These are phyloP conservation scores for Phialophora tarda DNA, from an alignment of 2,329 filamentous ascomycete species.

Conservation along the genomic window DNA sequence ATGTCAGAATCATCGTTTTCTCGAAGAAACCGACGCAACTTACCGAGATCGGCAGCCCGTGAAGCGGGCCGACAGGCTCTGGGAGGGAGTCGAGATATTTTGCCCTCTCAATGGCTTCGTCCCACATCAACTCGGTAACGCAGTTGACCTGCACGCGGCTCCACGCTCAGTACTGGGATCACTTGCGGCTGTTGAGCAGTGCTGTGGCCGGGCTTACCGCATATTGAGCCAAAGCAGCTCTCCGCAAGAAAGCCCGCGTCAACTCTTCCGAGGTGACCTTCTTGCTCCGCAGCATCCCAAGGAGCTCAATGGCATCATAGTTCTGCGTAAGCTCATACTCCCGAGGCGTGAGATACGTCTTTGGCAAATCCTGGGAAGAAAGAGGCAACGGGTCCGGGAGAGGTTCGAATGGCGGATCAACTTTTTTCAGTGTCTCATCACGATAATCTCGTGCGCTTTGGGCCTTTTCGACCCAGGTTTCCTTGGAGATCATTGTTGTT, in stretches of 20 bases:
- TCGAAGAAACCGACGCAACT: neutral
- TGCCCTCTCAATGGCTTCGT: conserved; percentile 55
- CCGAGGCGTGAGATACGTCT: conserved; percentile 52
- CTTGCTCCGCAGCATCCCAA: conserved; percentile 52
- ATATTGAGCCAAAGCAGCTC: conserved; percentile 57
- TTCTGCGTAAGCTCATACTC: conserved; percentile 60
- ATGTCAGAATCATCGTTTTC: neutral
- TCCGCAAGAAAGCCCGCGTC: conserved; percentile 59
- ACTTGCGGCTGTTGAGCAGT: neutral
- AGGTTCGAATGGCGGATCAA: conserved; percentile 36
- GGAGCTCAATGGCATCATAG: conserved; percentile 43
- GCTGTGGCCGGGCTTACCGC: conserved; percentile 19
- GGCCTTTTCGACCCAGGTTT: conserved; percentile 37
- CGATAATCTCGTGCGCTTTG: conserved; percentile 33
- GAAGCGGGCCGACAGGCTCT: conserved; percentile 63
- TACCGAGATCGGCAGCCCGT: conserved; percentile 63
- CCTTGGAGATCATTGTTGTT: conserved; percentile 19
- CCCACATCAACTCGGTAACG: conserved; percentile 60
- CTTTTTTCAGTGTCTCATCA: conserved; percentile 39
- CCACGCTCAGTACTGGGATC: conserved; percentile 1
- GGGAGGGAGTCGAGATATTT: conserved; percentile 52
- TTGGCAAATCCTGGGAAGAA: conserved; percentile 53
- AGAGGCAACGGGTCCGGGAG: conserved; percentile 34
- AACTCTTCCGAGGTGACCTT: conserved; percentile 54
- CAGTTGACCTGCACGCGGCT: conserved; percentile 43